A percentile compares a stretch with the other conserved stretches of the same genome.
Conservation (phyloP, 495 filamentous ascomycete genomes). For the Talaromyces ruber region DNA sequence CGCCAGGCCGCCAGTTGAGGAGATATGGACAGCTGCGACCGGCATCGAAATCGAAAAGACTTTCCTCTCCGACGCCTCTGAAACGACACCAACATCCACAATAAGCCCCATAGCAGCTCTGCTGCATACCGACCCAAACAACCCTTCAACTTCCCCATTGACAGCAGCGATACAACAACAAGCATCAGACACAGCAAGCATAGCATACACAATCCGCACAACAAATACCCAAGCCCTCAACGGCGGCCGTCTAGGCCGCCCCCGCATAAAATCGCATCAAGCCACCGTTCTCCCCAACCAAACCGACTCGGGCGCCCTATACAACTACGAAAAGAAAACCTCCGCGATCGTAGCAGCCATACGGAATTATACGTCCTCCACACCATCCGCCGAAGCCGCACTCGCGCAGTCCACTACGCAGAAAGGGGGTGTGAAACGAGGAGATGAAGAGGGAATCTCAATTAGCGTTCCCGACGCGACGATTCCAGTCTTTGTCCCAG, state of each 20-base stretch:
- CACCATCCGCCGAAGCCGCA: conserved; percentile 30
- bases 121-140: conserved; percentile 5
- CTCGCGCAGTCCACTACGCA: conserved; percentile 51
- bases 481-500: conserved; percentile 42
- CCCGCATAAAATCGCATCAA: conserved; percentile 61
- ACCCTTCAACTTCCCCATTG: conserved; percentile 2
- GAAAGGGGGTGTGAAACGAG: background rate
- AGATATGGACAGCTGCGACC: conserved; percentile 73
- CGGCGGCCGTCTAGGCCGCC: conserved; percentile 10
- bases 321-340: conserved; percentile 76
- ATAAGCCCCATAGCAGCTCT: conserved; percentile 11
- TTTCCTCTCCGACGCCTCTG: conserved; percentile 11
- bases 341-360: conserved; percentile 74
- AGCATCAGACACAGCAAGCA: conserved; percentile 21
- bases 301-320: conserved; percentile 68
- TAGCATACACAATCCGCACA: conserved; percentile 15
- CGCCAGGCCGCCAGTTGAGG: conserved; percentile 50
- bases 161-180: background rate
- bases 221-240: conserved; percentile 9
- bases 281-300: conserved; percentile 67
- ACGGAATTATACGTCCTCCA: conserved; percentile 44
- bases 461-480: conserved; percentile 30
- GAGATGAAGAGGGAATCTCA: conserved; percentile 43
- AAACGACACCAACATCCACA: conserved; percentile 28
- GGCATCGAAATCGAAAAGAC: conserved; percentile 21